Conservation (phyloP, 208 protist species). For the Angomonas ambiguus region DNA sequence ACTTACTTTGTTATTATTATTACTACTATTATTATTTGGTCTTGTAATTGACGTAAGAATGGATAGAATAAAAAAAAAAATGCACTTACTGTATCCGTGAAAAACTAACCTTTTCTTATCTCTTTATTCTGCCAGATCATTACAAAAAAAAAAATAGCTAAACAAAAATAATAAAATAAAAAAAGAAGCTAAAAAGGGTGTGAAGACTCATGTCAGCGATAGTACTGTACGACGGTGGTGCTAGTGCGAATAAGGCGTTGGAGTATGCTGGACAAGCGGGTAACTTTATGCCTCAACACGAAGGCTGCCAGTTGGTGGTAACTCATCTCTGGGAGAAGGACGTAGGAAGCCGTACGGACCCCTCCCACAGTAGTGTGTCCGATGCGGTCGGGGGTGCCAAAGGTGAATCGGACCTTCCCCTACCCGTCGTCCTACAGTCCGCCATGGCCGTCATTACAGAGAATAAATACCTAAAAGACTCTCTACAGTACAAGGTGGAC, state of each 20-base stretch:
- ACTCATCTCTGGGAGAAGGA: constrained; percentile 62
- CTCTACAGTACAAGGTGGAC: constrained; percentile 74
- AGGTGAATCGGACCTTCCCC: neutral
- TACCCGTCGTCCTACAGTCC: constrained; percentile 8
- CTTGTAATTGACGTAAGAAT: too few species aligned
- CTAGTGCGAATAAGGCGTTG: constrained; percentile 55
- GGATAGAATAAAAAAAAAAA: neutral
- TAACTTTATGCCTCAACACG: constrained; percentile 22
- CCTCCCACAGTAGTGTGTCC: neutral
- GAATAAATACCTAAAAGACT: constrained; percentile 56
- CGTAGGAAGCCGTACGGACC: too few species aligned
- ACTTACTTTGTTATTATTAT: too few species aligned
- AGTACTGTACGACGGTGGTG: constrained; percentile 75
- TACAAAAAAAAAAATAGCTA: neutral
- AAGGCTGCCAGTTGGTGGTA: constrained; percentile 56
- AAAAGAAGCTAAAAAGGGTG: too few species aligned
- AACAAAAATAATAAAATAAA: neutral
- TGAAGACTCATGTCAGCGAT: constrained; percentile 24
- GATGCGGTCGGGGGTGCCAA: neutral
- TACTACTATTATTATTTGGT: neutral
- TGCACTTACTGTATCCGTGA: neutral
- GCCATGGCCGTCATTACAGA: constrained; percentile 41
- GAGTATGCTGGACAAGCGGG: constrained; percentile 57
- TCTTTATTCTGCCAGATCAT: constrained; percentile 5
- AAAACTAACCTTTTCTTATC: neutral